Evolutionary conservation across 2,329 filamentous ascomycete species (phyloP), one percentile per base, ranked within the genome.

Genomic region (Exophiala sp.): DNA sequence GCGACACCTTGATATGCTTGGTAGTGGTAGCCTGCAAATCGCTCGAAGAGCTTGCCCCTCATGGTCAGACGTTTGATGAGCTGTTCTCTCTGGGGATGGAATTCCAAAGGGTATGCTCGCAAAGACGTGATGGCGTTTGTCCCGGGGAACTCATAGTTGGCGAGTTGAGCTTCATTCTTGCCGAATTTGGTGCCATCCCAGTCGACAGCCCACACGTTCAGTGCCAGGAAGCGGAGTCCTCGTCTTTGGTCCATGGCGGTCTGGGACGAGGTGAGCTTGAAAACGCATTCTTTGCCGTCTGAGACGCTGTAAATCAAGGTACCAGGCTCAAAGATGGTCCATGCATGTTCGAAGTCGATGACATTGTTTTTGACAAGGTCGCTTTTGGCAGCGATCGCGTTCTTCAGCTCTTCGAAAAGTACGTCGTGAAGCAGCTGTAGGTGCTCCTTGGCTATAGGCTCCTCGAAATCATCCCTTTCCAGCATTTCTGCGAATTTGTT

Each of bases 331-430:
- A 64, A 79, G 70, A 69, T 63, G 9, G 65, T 68, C 67, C 70
- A 72, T 3, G 66, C 53, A 1, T 82, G 74, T 10, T 76, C 71
- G 47, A 76, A 81, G 0, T 76, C 76, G 47, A 83, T 76, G 42
- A 81, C 79, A 0, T 75, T 72, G 55, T 83, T 80, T 57, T 69
- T 65, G 55, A 80, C 69, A 48, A 80, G 76, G 52, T 84, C 80
- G 40, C 77, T 69, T 20, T 74, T 76, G 0, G 74, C 69, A 47
- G 75, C 72, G 49, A 83, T 78, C 9, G 70, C 69, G 16, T 79
- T 75, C 12, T 72, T 72, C 8, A 84, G 71, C 61, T 84, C 80
- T 14, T 73, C 71, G 42, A 74, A 69, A 21, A 84, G 67, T 16
- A 78, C 73, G 29, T 70, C 69, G 56, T 73, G 69, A 8, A 84